These are phyloP conservation scores for Phytophthora gonapodyides DNA, from an alignment of 352 stramenopile genomes.

Conservation along the genomic window DNA sequence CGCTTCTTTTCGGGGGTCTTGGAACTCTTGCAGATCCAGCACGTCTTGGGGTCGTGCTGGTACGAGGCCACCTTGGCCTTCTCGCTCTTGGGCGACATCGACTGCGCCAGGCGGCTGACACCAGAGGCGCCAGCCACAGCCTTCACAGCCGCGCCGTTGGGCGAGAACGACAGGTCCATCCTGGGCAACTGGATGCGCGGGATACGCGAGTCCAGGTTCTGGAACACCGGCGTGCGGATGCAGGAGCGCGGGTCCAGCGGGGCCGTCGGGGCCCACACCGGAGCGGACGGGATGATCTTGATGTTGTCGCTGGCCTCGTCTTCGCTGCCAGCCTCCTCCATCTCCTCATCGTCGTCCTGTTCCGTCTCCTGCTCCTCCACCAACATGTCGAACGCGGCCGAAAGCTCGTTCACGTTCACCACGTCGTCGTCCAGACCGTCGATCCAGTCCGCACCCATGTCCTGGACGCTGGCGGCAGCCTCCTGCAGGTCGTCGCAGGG, in stretches of 20 bases:
- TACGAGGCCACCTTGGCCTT: constrained; percentile 60
- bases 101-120: constrained; percentile 20
- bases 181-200: constrained; percentile 65
- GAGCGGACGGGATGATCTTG: constrained; percentile 58
- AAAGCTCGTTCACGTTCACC: constrained; percentile 78
- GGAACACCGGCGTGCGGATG: constrained; percentile 79
- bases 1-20: constrained; percentile 85
- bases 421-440: constrained; percentile 66
- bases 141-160: constrained; percentile 28
- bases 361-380: constrained; percentile 53
- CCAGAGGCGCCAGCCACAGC: constrained; percentile 6
- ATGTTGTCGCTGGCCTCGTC: constrained; percentile 28
- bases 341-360: constrained; percentile 49
- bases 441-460: constrained; percentile 54
- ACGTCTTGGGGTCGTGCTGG: constrained; percentile 71
- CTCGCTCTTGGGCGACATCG: constrained; percentile 56
- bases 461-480: constrained; percentile 14
- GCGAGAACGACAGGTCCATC: constrained; percentile 67
- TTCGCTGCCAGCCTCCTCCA: constrained; percentile 43
- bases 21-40: constrained; percentile 89
- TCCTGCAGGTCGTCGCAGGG: constrained; percentile 54
- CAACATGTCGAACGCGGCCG: constrained; percentile 64
- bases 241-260: constrained; percentile 77
- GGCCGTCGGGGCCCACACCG: constrained; percentile 54
- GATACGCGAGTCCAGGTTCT: constrained; percentile 80